Evolutionary conservation across 1,284 basidiomycete species (phyloP).

Genomic region (Cutaneotrichosporon cavernicola): DNA sequence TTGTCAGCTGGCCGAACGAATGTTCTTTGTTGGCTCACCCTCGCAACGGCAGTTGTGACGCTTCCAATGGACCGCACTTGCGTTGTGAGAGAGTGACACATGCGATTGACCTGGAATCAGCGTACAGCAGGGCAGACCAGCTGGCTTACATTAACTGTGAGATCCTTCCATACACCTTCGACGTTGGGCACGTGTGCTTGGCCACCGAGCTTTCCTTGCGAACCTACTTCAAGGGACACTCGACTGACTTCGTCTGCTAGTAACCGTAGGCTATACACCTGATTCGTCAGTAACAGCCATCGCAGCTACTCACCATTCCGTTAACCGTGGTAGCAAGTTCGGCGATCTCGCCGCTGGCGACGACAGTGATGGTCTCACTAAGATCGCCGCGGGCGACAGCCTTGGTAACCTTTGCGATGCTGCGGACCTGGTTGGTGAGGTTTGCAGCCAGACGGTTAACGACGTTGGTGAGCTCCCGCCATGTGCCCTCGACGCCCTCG

Average conservation of each 20-base stretch:
- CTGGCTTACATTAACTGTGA: conserved; percentile 73
- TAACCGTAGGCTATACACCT: conserved; percentile 75
- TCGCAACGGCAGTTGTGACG: conserved; percentile 87
- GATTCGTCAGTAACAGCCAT: not conserved
- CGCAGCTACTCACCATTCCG: conserved; percentile 67
- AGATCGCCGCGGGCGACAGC: conserved; percentile 95
- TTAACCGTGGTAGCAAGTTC: conserved; percentile 98
- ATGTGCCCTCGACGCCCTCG: conserved; percentile 88
- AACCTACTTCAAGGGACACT: conserved; percentile 91
- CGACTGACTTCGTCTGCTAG: conserved; percentile 94
- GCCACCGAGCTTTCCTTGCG: conserved; percentile 84
- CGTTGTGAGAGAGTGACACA: conserved; percentile 89
- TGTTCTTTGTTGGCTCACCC: conserved; percentile 30
- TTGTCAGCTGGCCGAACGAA: conserved; percentile 15
- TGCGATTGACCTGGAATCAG: conserved; percentile 71
- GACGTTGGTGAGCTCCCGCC: conserved; percentile 83
- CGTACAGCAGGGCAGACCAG: conserved; percentile 42
- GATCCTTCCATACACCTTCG: conserved; percentile 90
- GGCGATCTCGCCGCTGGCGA: conserved; percentile 92
- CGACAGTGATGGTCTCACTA: conserved; percentile 93
- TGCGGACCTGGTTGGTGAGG: conserved; percentile 89
- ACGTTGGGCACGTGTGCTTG: conserved; percentile 87
- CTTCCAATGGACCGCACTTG: conserved; percentile 90
- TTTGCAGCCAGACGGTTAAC: conserved; percentile 93
- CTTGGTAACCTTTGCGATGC: conserved; percentile 94